Evolutionary conservation across 805 yeast genomes (phyloP), one percentile per base, ranked within the genome.

Genomic region (Torulaspora gathmanii): DNA sequence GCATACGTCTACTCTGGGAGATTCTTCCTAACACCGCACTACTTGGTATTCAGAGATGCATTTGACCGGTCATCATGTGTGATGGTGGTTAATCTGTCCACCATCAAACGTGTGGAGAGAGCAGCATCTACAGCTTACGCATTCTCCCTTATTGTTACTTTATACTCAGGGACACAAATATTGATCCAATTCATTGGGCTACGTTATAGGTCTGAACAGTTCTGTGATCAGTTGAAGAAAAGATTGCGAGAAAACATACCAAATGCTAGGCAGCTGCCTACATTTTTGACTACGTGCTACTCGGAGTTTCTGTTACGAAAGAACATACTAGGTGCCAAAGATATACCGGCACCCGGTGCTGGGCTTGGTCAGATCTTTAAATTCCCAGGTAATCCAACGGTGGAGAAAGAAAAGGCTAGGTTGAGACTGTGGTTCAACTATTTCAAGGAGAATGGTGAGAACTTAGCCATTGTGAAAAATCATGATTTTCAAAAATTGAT

Each of bases 341-440:
- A 79, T 8, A 73, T 73, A 1, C 60, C 61, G 3, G 79, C 88
- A 0, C 89, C 95, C 0, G 68, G 71, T 7, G 95, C 95, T 19
- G 99, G 99, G 0, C 70, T 93, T 19, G 99, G 99, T 0, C 77
- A 84, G 58, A 67, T 68, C 10, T 91, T 81, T 67, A 83, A 86
- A 52, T 93, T 82, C 61, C 99, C 99, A 0, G 99, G 99, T 0
- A 88, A 87, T 61, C 77, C 95, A 3, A 77, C 76, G 48, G 81
- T 80, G 48, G 69, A 80, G 40, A 78, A 87, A 44, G 97, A 91
- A 59, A 83, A 86, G 55, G 73, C 89, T 4, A 91, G 90, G 54
- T 78, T 91, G 77, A 82, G 91, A 55, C 70, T 89, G 43, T 93
- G 99, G 99, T 88, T 86, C 60, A 97, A 91, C 58, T 84, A 86